These are phyloP conservation scores for Botrytis fabae DNA, from an alignment of 2,329 filamentous ascomycete genomes.

Conservation along the genomic window DNA sequence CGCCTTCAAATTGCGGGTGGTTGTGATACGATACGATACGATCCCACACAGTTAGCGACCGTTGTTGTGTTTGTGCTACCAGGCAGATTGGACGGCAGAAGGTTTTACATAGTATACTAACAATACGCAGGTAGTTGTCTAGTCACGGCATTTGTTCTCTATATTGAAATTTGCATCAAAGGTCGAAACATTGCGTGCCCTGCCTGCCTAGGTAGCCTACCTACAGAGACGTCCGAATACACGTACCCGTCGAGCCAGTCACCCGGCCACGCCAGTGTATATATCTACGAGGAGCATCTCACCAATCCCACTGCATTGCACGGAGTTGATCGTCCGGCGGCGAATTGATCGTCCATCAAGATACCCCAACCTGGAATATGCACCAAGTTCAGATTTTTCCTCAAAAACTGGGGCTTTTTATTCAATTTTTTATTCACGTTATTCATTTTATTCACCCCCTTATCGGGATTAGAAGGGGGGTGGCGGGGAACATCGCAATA, in stretches of 20 bases:
- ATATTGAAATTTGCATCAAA: not conserved
- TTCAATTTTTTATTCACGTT: not conserved
- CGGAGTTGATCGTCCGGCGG: not conserved
- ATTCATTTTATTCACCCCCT: not conserved
- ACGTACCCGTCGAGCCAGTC: not conserved
- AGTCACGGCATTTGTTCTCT: not conserved
- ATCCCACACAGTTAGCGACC: not conserved
- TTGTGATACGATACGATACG: not conserved
- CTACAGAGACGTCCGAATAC: not conserved
- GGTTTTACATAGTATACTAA: not conserved
- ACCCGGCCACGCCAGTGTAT: too few relatives aligned
- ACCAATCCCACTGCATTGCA: not conserved
- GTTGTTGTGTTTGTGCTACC: not conserved
- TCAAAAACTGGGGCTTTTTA: not conserved
- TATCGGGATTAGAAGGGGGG: not conserved
- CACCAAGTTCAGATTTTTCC: not conserved
- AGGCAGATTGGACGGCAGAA: not conserved
- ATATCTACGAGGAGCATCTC: not conserved
- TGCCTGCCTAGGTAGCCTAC: not conserved
- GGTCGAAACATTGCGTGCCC: not conserved
- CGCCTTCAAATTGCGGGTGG: not conserved
- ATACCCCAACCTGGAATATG: not conserved
- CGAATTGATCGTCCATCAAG: not conserved
- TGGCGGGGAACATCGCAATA: not conserved
- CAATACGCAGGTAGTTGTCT: not conserved